Evolutionary conservation across 495 filamentous ascomycete species (phyloP).

Genomic region (Venustampulla echinocandica): DNA sequence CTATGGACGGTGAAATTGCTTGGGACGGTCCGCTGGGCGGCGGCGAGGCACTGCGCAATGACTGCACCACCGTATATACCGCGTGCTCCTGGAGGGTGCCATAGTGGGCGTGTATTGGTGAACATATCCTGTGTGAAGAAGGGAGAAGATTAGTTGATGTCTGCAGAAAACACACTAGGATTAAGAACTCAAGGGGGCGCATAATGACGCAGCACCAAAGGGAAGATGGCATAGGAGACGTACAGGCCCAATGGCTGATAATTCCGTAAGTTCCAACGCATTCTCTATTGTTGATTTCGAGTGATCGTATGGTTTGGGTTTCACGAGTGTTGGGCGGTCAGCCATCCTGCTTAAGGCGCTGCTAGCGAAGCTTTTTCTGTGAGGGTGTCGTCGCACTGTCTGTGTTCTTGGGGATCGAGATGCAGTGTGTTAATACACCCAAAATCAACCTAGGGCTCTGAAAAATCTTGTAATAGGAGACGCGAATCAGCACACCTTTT

Average conservation of each 20-base stretch:
- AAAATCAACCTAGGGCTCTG: too few relatives aligned
- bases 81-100: slow-evolving; percentile 84
- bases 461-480: too few relatives aligned
- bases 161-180: not conserved
- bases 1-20: slow-evolving; percentile 73
- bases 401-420: too few relatives aligned
- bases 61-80: slow-evolving; percentile 90
- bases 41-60: slow-evolving; percentile 84
- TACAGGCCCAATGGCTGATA: slow-evolving; percentile 74
- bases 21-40: slow-evolving; percentile 80
- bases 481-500: too few relatives aligned
- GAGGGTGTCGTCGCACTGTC: too few relatives aligned
- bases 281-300: slow-evolving; percentile 80
- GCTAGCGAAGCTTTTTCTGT: too few relatives aligned
- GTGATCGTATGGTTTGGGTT: slow-evolving; percentile 61
- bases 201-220: not conserved
- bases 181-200: not conserved
- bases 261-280: slow-evolving; percentile 70
- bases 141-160: not conserved
- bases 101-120: slow-evolving; percentile 83
- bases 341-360: slow-evolving; percentile 12
- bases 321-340: slow-evolving; percentile 55
- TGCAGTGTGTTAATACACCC: too few relatives aligned
- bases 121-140: slow-evolving; percentile 60
- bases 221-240: slow-evolving; percentile 20